These are phyloP conservation scores for Phytophthora hibernalis DNA, from an alignment of 352 stramenopile genomes.

Conservation along the genomic window DNA sequence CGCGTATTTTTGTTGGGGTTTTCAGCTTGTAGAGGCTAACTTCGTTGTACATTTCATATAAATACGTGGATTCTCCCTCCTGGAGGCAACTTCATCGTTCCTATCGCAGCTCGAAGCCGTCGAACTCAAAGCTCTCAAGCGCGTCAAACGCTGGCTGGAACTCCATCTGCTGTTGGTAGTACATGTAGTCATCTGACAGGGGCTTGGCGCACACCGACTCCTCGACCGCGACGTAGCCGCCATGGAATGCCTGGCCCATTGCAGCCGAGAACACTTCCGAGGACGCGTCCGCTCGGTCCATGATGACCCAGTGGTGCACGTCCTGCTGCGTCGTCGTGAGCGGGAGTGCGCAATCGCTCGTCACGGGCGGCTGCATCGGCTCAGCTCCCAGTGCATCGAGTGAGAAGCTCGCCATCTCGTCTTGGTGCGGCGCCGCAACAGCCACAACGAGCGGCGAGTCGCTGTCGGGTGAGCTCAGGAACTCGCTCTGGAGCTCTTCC, in stretches of 20 bases:
- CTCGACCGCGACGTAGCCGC: constrained; percentile 4
- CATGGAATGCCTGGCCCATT: constrained; percentile 23
- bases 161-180: constrained; percentile 16
- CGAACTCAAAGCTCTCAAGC: constrained; percentile 20
- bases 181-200: constrained; percentile 18
- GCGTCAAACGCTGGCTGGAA: constrained; percentile 5
- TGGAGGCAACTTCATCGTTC: neutral
- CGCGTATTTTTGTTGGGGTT: constrained; percentile 26
- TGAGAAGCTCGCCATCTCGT: constrained; percentile 21
- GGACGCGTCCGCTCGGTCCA: constrained; percentile 35
- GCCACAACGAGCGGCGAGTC: constrained; percentile 40
- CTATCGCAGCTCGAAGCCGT: constrained; percentile 31
- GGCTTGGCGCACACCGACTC: constrained; percentile 7
- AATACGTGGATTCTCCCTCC: constrained; percentile 16
- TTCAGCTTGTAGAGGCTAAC: constrained; percentile 25
- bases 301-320: constrained; percentile 39
- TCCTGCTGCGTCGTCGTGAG: constrained; percentile 31
- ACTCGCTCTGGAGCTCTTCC: constrained; percentile 25
- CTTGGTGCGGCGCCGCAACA: neutral
- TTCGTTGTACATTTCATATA: constrained; percentile 17
- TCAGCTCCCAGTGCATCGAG: constrained; percentile 8
- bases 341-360: constrained; percentile 13
- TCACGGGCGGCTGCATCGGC: neutral
- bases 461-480: neutral
- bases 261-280: constrained; percentile 33